Evolutionary conservation across 305 asterid genomes (phyloP), one percentile per base, ranked within the genome.

Genomic region (Fraxinus baroniana): DNA sequence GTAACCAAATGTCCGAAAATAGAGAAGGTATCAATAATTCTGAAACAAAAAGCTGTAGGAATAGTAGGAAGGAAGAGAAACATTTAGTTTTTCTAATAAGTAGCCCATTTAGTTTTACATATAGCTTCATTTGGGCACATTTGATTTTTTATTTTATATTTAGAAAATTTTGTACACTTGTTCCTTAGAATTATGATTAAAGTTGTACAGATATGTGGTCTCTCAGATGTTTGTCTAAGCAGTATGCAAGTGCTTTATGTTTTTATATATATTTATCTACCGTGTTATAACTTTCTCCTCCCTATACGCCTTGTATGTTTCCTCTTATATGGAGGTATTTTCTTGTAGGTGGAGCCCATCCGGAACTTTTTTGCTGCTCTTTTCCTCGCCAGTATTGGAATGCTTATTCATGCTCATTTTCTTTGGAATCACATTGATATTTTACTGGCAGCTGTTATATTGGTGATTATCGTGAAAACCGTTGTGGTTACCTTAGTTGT

Each of bases 381-480:
- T 82, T 93, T 93, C 81, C 92, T 93, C 1, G 90, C 96, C 87
- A 93, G 97, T 89, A 92, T 93, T 78, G 97, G 97, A 81, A 93
- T 93, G 97, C 94, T 93, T 82, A 93, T 93, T 81, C 94, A 92
- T 85, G 91, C 88, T 80, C 96, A 92, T 36, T 93, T 93, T 89
- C 91, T 93, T 18, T 93, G 97, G 97, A 92, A 91, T 85, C 97
- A 93, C 86, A 91, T 92, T 79, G 94, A 93, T 85, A 90, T 93
- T 82, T 83, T 93, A 85, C 66, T 93, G 85, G 97, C 96, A 84
- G 87, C 96, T 86, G 97, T 93, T 60, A 87, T 92, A 83, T 84
- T 89, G 89, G 96, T 93, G 84, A 86, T 93, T 78, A 79, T 89
- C 24, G 81, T 91, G 76, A 93, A 93, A 89, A 91, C 97, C 60